Evolutionary conservation across 202 grass and related monocot species (phyloP), one percentile per base, ranked within the genome.

Genomic region (Schoenoplectus tabernaemontani): DNA sequence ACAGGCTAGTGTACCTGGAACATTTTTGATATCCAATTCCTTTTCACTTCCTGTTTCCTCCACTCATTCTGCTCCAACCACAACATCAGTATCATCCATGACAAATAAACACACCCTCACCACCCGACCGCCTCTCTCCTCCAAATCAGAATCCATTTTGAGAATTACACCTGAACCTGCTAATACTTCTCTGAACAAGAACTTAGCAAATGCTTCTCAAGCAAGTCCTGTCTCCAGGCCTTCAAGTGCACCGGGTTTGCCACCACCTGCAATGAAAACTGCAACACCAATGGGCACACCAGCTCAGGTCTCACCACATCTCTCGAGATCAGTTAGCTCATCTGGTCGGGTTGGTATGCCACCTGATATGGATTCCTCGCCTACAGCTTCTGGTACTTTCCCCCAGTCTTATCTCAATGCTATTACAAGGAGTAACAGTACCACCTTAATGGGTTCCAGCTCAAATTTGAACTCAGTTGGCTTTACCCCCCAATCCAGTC

Each of bases 321-420:
- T 91, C 78, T 82, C 88, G 32, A 51, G 33, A 15, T 83, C 84
- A 2, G 12, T 86, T 56, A 88, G 84, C 41, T 65, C 62, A 47
- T 78, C 88, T 80, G 82, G 82, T 68, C 78, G 33, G 54, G 22
- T 44, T 5, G 81, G 57, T 28, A 84, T 75, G 19, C 47, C 8
- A n/a, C 28, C 26, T 74, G 77, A 51, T 13, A 60, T 32, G 77
- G 89, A 83, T 51, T 77, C 88, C 59, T 76, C 90, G 62, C 56
- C 79, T 61, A 83, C 76, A 62, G 83, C 79, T 58, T 59, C 85
- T 58, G 82, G 66, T 82, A 84, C 82, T 83, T 74, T 69, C 79
- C 84, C 86, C 37, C 92, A 99, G 64, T 86, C 91, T 63, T 99
- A 99, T 79, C 83, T 65, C 61, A 93, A 88, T 89, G 91, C 85